Evolutionary conservation across 1,284 basidiomycete genomes (phyloP).

Genomic region (Ceratorhiza oryzae-sativae): DNA sequence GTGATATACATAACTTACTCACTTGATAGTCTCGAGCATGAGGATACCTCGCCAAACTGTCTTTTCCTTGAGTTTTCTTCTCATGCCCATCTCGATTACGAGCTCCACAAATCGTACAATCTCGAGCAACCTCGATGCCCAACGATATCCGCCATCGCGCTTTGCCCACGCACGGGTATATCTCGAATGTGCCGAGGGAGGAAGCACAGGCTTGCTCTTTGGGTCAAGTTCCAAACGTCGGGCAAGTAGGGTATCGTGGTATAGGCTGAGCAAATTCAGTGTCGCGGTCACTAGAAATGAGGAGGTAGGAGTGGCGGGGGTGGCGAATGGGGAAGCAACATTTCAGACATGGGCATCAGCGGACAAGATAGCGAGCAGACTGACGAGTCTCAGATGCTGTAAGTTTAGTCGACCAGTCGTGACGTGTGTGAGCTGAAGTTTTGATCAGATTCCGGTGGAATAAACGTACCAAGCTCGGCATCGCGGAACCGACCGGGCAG

Average conservation of each 20-base stretch:
- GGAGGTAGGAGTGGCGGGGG: neutral
- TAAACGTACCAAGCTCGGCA: slow-evolving; percentile 70
- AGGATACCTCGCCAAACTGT: slow-evolving; percentile 75
- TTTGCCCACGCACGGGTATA: slow-evolving; percentile 86
- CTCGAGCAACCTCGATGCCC: slow-evolving; percentile 74
- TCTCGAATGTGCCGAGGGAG: slow-evolving; percentile 70
- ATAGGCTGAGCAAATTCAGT: slow-evolving; percentile 80
- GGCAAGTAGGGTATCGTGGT: slow-evolving; percentile 84
- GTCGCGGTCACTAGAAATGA: slow-evolving; percentile 66
- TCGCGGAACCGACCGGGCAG: slow-evolving; percentile 96
- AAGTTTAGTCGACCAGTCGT: neutral
- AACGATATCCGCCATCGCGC: slow-evolving; percentile 71
- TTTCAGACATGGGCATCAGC: slow-evolving; percentile 34
- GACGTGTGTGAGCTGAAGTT: neutral
- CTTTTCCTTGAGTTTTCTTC: slow-evolving; percentile 66
- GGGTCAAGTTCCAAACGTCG: slow-evolving; percentile 65
- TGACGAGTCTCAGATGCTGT: slow-evolving; percentile 85
- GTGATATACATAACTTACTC: slow-evolving; percentile 47
- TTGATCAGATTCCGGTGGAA: neutral
- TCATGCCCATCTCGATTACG: slow-evolving; percentile 85
- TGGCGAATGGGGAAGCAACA: slow-evolving; percentile 29
- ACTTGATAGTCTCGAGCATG: slow-evolving; percentile 82
- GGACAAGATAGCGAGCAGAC: slow-evolving; percentile 52
- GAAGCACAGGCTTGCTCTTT: slow-evolving; percentile 72
- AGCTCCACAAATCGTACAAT: slow-evolving; percentile 81